A percentile compares a stretch with the other conserved stretches of the same genome.
phyloP scores from a whole-genome alignment of 2,329 filamentous ascomycete species.

The Emmonsiellopsis sp. region DNA sequence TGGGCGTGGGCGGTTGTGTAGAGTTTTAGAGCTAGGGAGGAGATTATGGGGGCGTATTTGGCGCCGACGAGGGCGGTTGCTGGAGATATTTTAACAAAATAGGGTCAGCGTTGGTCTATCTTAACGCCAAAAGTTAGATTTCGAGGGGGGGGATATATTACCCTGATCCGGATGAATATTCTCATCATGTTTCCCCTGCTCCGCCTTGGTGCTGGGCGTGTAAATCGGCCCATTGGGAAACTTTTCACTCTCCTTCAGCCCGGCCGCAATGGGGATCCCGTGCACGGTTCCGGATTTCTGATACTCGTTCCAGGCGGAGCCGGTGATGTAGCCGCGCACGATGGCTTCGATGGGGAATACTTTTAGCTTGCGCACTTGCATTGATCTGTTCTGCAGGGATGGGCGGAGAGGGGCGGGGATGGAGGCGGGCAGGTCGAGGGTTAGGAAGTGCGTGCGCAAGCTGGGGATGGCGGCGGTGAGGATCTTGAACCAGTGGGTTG shows the following conservation, averaged over 20 bases:
- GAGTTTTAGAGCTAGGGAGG: conserved; percentile 53
- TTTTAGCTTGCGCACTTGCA: conserved; percentile 65
- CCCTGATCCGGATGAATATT: conserved; percentile 69
- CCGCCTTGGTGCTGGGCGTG: conserved; percentile 79
- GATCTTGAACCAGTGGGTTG: conserved; percentile 58
- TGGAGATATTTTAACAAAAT: conserved; percentile 9
- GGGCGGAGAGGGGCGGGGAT: conserved; percentile 40
- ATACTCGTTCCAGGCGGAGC: conserved; percentile 76
- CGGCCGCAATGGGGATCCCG: conserved; percentile 58
- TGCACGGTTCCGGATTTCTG: conserved; percentile 65
- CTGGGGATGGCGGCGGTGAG: conserved; percentile 47
- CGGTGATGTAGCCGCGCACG: conserved; percentile 83
- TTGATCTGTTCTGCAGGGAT: conserved; percentile 55
- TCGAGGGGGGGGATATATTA: conserved; percentile 11
- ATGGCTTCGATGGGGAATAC: conserved; percentile 75
- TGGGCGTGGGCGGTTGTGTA: conserved; percentile 46
- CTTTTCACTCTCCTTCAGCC: conserved; percentile 60
- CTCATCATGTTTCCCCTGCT: conserved; percentile 68
- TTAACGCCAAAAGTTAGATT: too few species aligned
- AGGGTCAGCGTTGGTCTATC: too few species aligned
- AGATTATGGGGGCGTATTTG: conserved; percentile 54
- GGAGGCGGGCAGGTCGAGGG: conserved; percentile 44
- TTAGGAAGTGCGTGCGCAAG: conserved; percentile 55
- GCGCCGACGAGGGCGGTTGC: conserved; percentile 55
- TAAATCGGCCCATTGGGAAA: conserved; percentile 60